These are phyloP conservation scores for Apiotrichum siamense DNA, from an alignment of 1,284 basidiomycete species.

Conservation along the genomic window DNA sequence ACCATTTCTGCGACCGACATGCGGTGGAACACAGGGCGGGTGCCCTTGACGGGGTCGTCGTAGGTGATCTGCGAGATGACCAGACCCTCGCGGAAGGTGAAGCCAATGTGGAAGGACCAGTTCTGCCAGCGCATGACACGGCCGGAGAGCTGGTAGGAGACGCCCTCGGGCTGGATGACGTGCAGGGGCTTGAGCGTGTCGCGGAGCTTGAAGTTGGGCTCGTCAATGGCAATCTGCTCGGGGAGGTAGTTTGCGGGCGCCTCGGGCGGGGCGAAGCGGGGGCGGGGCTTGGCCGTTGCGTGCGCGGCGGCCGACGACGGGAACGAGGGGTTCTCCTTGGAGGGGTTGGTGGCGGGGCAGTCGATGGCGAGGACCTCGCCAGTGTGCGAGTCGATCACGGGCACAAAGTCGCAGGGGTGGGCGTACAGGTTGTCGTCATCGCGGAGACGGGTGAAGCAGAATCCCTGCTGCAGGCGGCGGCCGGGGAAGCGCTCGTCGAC, in stretches of 20 bases:
- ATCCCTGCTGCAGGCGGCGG: constrained; percentile 46
- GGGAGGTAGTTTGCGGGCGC: constrained; percentile 48
- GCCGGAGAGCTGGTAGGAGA: constrained; percentile 78
- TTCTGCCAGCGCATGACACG: constrained; percentile 51
- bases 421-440: constrained; percentile 47
- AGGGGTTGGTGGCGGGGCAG: constrained; percentile 32
- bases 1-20: constrained; percentile 50
- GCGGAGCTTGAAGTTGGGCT: constrained; percentile 57
- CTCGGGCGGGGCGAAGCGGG: constrained; percentile 47
- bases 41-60: constrained; percentile 38
- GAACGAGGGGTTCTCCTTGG: constrained; percentile 16
- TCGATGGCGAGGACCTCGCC: constrained; percentile 48
- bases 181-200: constrained; percentile 78
- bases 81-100: constrained; percentile 42
- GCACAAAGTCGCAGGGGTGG: constrained; percentile 49
- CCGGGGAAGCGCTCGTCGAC: constrained; percentile 49
- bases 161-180: constrained; percentile 83
- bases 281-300: constrained; percentile 24
- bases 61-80: constrained; percentile 44
- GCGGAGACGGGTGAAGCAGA: constrained; percentile 47
- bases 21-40: constrained; percentile 47
- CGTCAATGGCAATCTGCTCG: constrained; percentile 41
- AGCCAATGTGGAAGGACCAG: constrained; percentile 36
- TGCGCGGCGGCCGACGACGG: constrained; percentile 32
- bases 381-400: constrained; percentile 39